Evolutionary conservation across 2,329 filamentous ascomycete genomes (phyloP), one percentile per base, ranked within the genome.

Genomic region (Fusarium longipes): DNA sequence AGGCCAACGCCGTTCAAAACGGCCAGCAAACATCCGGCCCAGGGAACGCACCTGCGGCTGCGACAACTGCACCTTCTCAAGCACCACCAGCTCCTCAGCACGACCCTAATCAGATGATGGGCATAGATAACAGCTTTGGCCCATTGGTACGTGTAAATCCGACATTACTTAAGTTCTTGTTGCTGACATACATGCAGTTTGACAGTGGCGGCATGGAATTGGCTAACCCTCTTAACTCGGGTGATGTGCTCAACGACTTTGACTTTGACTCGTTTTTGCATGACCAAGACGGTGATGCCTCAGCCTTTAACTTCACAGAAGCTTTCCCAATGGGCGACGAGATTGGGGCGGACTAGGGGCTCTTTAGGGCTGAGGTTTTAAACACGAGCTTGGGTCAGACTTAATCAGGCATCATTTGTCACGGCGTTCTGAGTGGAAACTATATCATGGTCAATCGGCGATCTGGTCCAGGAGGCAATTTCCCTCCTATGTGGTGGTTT

Each of bases 221-320:
- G 74, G 81, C 83, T 54, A 86, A 88, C 65, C 84, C 86, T 3
- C 75, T 84, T 25, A 80, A 81, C 62, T 82, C 82, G 8, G 78
- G 78, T 53, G 84, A 90, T 72, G 87, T 90, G 33, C 80, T 91
- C 45, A 87, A 87, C 70, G 88, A 89, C 67, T 91, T 91, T 70
- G 88, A 91, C 65, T 82, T 91, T 68, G 88, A 91, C 75, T 89
- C 88, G 3, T 91, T 91, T 80, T 79, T 91, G 9, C 87, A 90
- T 65, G 82, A 84, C 60, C 80, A 82, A 62, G 84, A 84, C 44
- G 80, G 77, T 32, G 83, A 82, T 38, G 79, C 80, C 39, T 76
- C 78, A 40, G 76, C 73, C 6, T 90, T 89, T 65, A 85, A 86
- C 76, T 89, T 90, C 71, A 76, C 81, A 17, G 78, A 79, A 24